Base-by-base conservation (phyloP, 2,329 filamentous ascomycete genomes). In the Elsinoe fawcettii region DNA sequence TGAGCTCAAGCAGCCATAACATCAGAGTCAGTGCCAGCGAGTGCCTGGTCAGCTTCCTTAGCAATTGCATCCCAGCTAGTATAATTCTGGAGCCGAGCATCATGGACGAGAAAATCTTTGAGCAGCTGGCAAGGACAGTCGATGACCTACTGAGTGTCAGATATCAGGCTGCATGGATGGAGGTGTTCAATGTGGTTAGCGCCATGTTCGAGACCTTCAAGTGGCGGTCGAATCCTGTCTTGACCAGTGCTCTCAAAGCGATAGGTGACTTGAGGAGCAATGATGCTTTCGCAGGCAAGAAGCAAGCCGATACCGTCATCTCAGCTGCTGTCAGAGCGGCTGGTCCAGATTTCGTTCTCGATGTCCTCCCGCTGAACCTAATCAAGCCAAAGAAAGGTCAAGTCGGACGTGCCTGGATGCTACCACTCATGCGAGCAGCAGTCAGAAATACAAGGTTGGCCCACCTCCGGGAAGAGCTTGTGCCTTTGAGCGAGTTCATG, bases 11-110 rank as follows among this genome's bases (percentile, higher is more conserved):
- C 0, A 92, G 91, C 1, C 86, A 92, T 71, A 96, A 96, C 70
- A 96, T 99, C 65, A 84, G 93, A 59, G 83, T 96, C 30, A 97
- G 93, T 2, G 90, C 93, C 3, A 95, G 93, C 0, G 92, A 99
- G 71, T 96, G 93, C 69, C 75, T 99, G 60, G 87, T 96, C 57
- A 96, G 92, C 0, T 93, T 99, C 69, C 80, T 96, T 67, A 87
- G 84, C 62, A 96, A 93, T 69, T 95, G 93, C 66, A 80, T 99
- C 27, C 93, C 93, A 1, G 80, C 86, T 53, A 84, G 82, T 63
- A 88, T 91, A 46, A 84, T 99, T 34, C 73, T 95, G 5, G 89
- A 96, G 62, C 90, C 91, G 22, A 95, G 91, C 1, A 81, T 96
- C 47, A 95, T 88, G 69, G 92, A 97, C 64, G 91, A 97, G 71